Evolutionary conservation across 1,139 yeast species (phyloP).

Genomic region (Yamadazyma trypodendri): DNA sequence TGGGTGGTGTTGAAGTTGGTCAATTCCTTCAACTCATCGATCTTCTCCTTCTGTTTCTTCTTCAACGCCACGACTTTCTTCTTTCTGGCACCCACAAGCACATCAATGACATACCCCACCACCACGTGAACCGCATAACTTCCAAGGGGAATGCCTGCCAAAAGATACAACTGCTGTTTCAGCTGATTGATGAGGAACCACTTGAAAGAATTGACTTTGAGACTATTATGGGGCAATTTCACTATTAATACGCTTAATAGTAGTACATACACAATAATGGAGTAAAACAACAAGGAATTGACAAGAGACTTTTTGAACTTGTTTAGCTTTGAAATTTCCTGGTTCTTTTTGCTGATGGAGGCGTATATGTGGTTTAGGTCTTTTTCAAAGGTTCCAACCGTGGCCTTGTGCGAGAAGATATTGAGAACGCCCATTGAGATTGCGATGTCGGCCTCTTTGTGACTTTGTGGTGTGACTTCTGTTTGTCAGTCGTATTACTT

Average conservation of each 20-base stretch:
- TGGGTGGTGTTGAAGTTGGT: constrained; percentile 80
- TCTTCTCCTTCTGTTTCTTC: constrained; percentile 55
- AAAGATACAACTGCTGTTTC: constrained; percentile 17
- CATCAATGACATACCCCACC: constrained; percentile 23
- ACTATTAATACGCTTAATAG: constrained; percentile 27
- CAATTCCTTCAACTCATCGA: constrained; percentile 72
- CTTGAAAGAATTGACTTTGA: constrained; percentile 20
- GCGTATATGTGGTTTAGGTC: constrained; percentile 45
- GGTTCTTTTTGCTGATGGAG: constrained; percentile 24
- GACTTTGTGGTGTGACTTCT: not conserved
- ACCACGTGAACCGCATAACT: constrained; percentile 21
- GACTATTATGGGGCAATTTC: constrained; percentile 19
- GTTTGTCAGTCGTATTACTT: no score
- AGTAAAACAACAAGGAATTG: constrained; percentile 23
- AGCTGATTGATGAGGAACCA: constrained; percentile 26
- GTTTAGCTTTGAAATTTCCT: constrained; percentile 19
- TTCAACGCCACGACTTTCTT: constrained; percentile 29
- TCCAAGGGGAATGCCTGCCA: constrained; percentile 31
- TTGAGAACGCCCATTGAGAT: constrained; percentile 17
- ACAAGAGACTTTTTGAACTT: constrained; percentile 12
- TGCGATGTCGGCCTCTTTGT: no score
- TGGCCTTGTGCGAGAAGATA: constrained; percentile 39
- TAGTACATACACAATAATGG: constrained; percentile 31
- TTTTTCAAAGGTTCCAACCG: constrained; percentile 51
- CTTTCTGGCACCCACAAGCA: constrained; percentile 24